These are phyloP conservation scores for Glaciozyma antarctica DNA, from an alignment of 768 basidiomycete genomes.

Conservation along the genomic window DNA sequence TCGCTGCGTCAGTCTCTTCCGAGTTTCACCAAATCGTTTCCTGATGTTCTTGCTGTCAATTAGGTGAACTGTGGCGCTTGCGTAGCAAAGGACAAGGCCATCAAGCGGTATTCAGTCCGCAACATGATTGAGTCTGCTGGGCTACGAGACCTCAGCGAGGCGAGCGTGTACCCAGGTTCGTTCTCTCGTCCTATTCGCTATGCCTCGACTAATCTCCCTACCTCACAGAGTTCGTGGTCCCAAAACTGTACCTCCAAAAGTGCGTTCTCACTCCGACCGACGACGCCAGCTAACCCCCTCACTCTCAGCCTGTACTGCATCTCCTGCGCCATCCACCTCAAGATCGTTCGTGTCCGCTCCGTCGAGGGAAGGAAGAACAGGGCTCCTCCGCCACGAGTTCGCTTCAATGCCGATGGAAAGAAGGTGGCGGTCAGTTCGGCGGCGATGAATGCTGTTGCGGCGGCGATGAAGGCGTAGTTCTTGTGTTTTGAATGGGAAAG, in stretches of 20 bases:
- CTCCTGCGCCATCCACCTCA: conserved; percentile 96
- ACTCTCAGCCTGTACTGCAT: conserved; percentile 73
- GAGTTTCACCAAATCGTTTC: conserved; percentile 51
- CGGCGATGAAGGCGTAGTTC: not conserved
- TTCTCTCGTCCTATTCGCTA: too few species aligned
- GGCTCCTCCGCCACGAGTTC: conserved; percentile 85
- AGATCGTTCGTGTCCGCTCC: conserved; percentile 95
- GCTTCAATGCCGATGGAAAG: conserved; percentile 23
- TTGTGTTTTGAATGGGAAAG: too few species aligned
- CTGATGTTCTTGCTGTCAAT: not conserved
- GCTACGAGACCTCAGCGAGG: conserved; percentile 89
- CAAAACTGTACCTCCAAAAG: conserved; percentile 28
- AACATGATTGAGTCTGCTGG: conserved; percentile 98
- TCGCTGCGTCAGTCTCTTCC: conserved; percentile 71
- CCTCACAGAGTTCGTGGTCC: conserved; percentile 23
- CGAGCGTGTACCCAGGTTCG: conserved; percentile 61
- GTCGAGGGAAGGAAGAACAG: conserved; percentile 92
- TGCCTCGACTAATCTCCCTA: not conserved
- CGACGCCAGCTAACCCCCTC: not conserved
- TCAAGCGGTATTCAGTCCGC: conserved; percentile 72
- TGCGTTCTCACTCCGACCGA: not conserved
- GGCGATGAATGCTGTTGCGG: not conserved
- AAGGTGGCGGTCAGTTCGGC: conserved; percentile 11
- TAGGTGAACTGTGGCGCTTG: conserved; percentile 65
- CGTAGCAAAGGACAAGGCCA: conserved; percentile 49